Percentiles rank a stretch among this genome's conserved stretches.
phyloP scores from a whole-genome alignment of 202 grass and related monocot genomes.

The Thinopyrum obtusiflorum region DNA sequence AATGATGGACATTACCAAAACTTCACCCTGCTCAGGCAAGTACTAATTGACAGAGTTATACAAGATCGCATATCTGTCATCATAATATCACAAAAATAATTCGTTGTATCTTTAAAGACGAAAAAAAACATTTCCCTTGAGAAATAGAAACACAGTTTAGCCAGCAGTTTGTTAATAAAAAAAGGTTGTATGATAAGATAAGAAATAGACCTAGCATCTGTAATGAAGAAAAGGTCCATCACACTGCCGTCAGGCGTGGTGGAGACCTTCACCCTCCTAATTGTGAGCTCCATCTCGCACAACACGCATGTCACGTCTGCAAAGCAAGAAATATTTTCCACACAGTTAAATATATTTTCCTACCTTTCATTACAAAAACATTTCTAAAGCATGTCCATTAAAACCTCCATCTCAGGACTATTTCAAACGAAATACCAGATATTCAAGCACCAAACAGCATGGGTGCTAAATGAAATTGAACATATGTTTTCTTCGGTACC shows the following conservation, averaged over 20 bases:
- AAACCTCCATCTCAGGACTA: background rate
- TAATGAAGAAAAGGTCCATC: slow-evolving; percentile 81
- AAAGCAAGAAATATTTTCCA: too few species aligned
- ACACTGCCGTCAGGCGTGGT: slow-evolving; percentile 76
- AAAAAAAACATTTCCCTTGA: too few species aligned
- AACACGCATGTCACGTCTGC: slow-evolving; percentile 69
- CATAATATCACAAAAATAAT: background rate
- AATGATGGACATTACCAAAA: background rate
- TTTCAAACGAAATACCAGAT: background rate
- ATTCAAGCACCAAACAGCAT: too few species aligned
- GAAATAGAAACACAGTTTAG: too few species aligned
- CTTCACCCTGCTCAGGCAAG: background rate
- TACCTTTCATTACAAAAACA: too few species aligned
- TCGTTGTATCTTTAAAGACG: background rate
- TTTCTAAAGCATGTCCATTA: background rate
- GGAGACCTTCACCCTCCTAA: slow-evolving; percentile 77
- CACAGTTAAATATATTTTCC: too few species aligned
- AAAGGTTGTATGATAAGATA: background rate
- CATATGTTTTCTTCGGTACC: too few species aligned
- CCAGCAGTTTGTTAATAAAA: too few species aligned
- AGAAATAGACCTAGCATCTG: slow-evolving; percentile 60
- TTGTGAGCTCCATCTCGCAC: slow-evolving; percentile 74
- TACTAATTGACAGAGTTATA: background rate
- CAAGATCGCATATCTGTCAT: background rate
- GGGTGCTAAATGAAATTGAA: too few species aligned